phyloP scores from a whole-genome alignment of 1,139 yeast genomes.

The Saccharomyces hybrid region DNA sequence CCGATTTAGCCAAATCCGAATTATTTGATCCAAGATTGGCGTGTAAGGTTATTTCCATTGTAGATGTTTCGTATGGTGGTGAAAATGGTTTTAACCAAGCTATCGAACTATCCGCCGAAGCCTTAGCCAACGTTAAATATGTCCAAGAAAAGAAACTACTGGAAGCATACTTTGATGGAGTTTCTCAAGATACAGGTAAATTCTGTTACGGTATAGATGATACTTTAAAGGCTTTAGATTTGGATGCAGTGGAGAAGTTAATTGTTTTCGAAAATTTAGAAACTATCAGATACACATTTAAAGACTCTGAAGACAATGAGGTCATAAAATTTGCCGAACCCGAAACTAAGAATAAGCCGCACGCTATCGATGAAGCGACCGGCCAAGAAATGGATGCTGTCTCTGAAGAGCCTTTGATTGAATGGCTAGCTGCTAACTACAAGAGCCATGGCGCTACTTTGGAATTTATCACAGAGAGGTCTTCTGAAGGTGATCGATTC shows the following conservation, averaged over 20 bases:
- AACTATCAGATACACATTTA: conserved; percentile 73
- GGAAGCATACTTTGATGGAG: conserved; percentile 88
- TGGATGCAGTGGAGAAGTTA: conserved; percentile 90
- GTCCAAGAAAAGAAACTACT: conserved; percentile 96
- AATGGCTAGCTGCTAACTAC: conserved; percentile 97
- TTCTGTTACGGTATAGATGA: conserved; percentile 97
- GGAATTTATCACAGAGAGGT: conserved; percentile 93
- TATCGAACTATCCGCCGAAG: conserved; percentile 92
- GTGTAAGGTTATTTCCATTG: conserved; percentile 82
- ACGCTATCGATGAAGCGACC: conserved; percentile 71
- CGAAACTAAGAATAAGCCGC: conserved; percentile 60
- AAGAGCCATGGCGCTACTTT: conserved; percentile 88
- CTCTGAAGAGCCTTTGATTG: conserved; percentile 76
- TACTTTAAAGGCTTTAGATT: conserved; percentile 88
- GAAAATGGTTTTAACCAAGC: conserved; percentile 99
- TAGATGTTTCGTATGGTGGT: conserved; percentile 97
- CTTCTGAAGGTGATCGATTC: conserved; percentile 97
- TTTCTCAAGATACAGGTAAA: conserved; percentile 92
- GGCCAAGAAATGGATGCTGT: conserved; percentile 86
- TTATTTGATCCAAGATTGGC: conserved; percentile 84
- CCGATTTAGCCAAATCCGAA: conserved; percentile 86
- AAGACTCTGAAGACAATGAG: conserved; percentile 74
- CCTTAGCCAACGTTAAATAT: conserved; percentile 91
- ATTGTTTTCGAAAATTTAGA: conserved; percentile 91
- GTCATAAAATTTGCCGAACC: conserved; percentile 70